Percentiles rank a stretch among this genome's conserved stretches.
Conservation (phyloP, 352 stramenopile species). For the Phytophthora nicotianae region DNA sequence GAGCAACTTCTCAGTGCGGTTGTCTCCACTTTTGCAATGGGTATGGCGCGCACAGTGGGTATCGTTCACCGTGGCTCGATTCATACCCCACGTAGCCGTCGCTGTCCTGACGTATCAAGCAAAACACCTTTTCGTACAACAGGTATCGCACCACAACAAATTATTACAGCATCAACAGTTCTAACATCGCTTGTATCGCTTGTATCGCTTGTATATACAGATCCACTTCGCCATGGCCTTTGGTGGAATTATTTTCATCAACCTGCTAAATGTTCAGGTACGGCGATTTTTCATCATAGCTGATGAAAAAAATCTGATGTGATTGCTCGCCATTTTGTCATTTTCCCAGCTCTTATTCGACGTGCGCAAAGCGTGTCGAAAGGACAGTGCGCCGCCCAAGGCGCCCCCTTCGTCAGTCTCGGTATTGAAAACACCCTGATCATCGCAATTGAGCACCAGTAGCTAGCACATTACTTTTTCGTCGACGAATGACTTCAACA, state of each 20-base stretch:
- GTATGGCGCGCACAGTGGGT: conserved; percentile 70
- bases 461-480: not conserved
- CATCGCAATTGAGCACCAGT: not conserved
- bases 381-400: conserved; percentile 37
- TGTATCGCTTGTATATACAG: conserved; percentile 28
- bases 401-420: conserved; percentile 1
- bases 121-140: conserved; percentile 42
- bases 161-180: not conserved
- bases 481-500: not conserved
- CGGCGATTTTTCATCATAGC: not conserved
- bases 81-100: conserved; percentile 52
- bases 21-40: conserved; percentile 36
- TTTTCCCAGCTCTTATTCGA: conserved; percentile 58
- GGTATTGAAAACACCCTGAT: conserved; percentile 9
- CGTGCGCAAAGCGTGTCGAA: conserved; percentile 57
- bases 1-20: conserved; percentile 46
- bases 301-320: not conserved
- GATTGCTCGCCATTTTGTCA: conserved; percentile 1
- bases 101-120: conserved; percentile 54
- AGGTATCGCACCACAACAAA: conserved; percentile 32
- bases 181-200: not conserved
- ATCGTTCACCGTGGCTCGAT: conserved; percentile 49
- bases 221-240: conserved; percentile 79
- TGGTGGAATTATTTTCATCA: conserved; percentile 76
- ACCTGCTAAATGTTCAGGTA: conserved; percentile 68